Base-by-base conservation (phyloP, 495 filamentous ascomycete species). In the Penicillium nucicola region DNA sequence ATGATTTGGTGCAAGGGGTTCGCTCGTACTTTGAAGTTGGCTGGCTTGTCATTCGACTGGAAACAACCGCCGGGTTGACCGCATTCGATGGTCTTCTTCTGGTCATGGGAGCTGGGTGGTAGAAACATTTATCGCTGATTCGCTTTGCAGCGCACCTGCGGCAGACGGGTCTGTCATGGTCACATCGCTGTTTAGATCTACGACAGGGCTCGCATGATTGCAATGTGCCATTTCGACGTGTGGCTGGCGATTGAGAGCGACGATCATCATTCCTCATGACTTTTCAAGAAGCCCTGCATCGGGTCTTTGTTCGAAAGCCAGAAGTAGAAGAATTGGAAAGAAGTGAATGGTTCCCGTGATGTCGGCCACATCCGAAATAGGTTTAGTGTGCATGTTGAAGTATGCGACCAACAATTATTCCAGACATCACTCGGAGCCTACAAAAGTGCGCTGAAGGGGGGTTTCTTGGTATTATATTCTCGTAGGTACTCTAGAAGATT, bases 201-300 rank as follows among this genome's bases (percentile, higher is more conserved):
- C 77, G 70, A 52, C 77, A 81, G 13, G 77, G 75, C 61, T 81
- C 74, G 45, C 77, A 81, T 1, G 76, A 77, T 48, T 74, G 71
- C 19, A 70, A 59, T 14, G 73, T 67, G 8, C 77, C 75, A 62
- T 79, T 80, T 28, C 73, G 70, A 31, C 69, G 66, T 10, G 67
- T 65, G 12, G 61, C 67, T 7, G 63, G 64, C 17, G 58, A 50
- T 12, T 32, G 52, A 7, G 64, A 60, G 32, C 56, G 62, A 32
- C 56, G 58, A 13, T 57, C 53, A 43, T 57, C 53, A 32, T 53
- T 49, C 20, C 53, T 54, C 59, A 65, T 64, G 45, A 39, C 39
- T 53, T 8, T 28, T 8, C 31, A 17, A 28, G 35, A 28, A 40
- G 13, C 4, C 31, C 32, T 14, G 43, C 43, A 35, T 46, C 18